Evolutionary conservation across 148 eudicot genomes (phyloP).

Genomic region (Fagopyrum esculentum): DNA sequence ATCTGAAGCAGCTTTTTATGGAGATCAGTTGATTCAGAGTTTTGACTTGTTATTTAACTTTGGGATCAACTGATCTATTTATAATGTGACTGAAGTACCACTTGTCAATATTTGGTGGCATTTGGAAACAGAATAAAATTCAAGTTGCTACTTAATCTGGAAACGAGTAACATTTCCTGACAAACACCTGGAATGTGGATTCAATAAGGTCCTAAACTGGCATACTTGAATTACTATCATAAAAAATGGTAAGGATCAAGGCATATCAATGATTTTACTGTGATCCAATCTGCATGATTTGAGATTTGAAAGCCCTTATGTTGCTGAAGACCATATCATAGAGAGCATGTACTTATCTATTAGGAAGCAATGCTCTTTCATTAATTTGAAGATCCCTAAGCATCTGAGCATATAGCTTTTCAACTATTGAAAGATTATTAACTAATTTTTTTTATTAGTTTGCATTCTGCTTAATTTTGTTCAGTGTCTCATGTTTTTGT

Average conservation of each 20-base stretch:
- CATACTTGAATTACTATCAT: background rate
- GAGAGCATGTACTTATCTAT: background rate
- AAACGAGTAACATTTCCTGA: constrained; percentile 15
- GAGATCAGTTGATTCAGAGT: constrained; percentile 5
- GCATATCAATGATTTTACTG: background rate
- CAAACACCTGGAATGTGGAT: constrained; percentile 17
- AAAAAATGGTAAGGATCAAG: background rate
- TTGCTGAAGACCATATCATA: background rate
- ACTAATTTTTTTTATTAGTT: background rate
- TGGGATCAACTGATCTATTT: constrained; percentile 5
- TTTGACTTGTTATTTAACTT: background rate
- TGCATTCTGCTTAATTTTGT: background rate
- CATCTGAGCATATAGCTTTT: too few species aligned
- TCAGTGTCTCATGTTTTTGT: background rate
- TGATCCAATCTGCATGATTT: background rate
- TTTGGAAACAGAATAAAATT: background rate
- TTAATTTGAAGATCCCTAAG: background rate
- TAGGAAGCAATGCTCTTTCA: background rate
- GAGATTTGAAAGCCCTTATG: background rate
- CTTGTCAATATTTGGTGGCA: constrained; percentile 15
- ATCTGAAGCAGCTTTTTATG: background rate
- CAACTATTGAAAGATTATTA: background rate
- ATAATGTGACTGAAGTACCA: constrained; percentile 17
- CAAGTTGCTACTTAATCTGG: constrained; percentile 15
- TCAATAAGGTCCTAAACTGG: constrained; percentile 6